Percentiles rank a stretch among this genome's conserved stretches.
Evolutionary conservation across 768 basidiomycete genomes (phyloP).

Genomic region (Mycena vitilis): DNA sequence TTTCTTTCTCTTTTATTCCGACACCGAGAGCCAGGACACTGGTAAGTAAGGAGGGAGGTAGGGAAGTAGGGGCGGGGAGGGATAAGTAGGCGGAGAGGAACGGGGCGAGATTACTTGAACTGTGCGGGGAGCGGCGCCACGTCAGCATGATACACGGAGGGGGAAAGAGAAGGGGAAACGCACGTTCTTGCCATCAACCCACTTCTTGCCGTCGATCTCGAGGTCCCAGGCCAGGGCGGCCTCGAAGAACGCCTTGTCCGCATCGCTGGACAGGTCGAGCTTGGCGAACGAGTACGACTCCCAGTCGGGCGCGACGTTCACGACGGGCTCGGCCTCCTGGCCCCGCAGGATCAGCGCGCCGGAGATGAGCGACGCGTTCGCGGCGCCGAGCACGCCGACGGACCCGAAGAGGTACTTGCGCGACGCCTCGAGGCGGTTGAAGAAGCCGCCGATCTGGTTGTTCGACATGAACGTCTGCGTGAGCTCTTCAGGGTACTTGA

Average conservation of each 20-base stretch:
- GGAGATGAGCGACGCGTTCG: conserved; percentile 82
- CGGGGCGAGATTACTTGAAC: conserved; percentile 48
- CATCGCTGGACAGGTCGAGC: conserved; percentile 78
- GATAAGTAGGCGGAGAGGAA: background rate
- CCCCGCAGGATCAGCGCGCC: conserved; percentile 90
- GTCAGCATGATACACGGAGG: conserved; percentile 3
- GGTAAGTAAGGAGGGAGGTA: conserved; percentile 39
- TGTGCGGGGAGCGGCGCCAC: conserved; percentile 23
- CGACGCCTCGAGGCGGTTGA: conserved; percentile 97
- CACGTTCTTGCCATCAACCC: conserved; percentile 92
- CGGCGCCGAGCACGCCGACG: conserved; percentile 86
- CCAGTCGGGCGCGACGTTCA: conserved; percentile 89
- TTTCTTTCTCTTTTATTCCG: conserved; percentile 22
- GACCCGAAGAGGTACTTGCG: conserved; percentile 98
- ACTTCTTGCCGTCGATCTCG: conserved; percentile 87
- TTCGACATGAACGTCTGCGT: conserved; percentile 94
- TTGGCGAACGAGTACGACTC: conserved; percentile 87
- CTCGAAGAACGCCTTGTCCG: conserved; percentile 92
- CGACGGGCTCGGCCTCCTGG: conserved; percentile 73
- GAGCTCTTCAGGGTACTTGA: conserved; percentile 96
- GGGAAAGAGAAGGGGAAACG: conserved; percentile 47
- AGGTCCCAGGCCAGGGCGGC: conserved; percentile 95
- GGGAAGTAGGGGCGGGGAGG: background rate
- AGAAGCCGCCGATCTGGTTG: conserved; percentile 95
- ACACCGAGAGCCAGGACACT: background rate